Base-by-base conservation (phyloP, 2,329 filamentous ascomycete genomes). In the Diaporthe destruens region DNA sequence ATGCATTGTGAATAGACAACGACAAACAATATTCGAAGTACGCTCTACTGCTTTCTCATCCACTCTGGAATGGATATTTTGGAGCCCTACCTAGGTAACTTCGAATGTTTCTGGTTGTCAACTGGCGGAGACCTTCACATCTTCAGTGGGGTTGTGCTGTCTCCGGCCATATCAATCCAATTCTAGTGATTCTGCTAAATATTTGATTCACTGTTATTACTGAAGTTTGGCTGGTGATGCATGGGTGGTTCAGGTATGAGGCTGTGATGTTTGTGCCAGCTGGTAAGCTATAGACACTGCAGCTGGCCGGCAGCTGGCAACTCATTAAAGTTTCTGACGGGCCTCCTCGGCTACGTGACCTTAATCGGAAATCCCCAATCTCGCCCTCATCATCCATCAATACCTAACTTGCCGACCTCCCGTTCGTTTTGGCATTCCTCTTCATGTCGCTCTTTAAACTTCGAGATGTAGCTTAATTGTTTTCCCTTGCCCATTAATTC, bases 221-320 rank as follows among this genome's bases (percentile, higher is more conserved):
- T n/a, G n/a, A n/a, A n/a, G 12, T 6, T 49, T 6, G 42, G 6
- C 14, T 6, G 9, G 14, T 18, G 7, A 18, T 8, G 25, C 12
- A 20, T 23, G 7, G 3, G 18, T 36, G 20, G 20, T 20, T 11
- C 4, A 6, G 7, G 12, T 12, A 7, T 12, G 14, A 18, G 16
- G 14, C 6, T 42, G 47, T 39, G 42, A 44, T 5, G 67, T 59
- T 51, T 34, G 8, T 8, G 53, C 67, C 67, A 69, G 67, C 67
- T 69, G 67, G 32, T 7, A 6, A 1, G 8, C 0, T 0, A 0
- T 1, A 2, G 0, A 0, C 8, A 0, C 0, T 0, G 0, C 67
- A 69, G 67, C 67, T 59, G 67, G 54, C n/a, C 0, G 6, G 0
- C 67, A 69, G 32, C 54, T 69, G 67, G 42, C 29, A 12, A 3